These are phyloP conservation scores for Mrakia frigida DNA, from an alignment of 768 basidiomycete genomes.

Conservation along the genomic window DNA sequence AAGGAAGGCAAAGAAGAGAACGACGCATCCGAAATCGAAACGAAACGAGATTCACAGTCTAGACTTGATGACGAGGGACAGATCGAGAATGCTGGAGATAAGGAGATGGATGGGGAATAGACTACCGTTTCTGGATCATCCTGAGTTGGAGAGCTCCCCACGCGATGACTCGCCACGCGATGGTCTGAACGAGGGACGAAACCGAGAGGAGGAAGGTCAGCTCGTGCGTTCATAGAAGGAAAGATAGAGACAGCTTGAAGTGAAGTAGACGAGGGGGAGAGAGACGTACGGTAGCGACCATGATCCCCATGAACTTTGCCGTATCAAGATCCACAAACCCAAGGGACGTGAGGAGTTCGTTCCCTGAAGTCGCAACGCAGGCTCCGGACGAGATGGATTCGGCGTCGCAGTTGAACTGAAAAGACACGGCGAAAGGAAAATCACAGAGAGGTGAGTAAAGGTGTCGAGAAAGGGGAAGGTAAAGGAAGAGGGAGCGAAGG, in stretches of 20 bases:
- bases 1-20: no score
- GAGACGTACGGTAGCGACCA: constrained; percentile 19
- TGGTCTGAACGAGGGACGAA: neutral
- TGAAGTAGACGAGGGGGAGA: no score
- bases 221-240: neutral
- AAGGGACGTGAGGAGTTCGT: constrained; percentile 13
- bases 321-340: constrained; percentile 28
- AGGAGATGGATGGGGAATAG: neutral
- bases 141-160: constrained; percentile 3
- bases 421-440: neutral
- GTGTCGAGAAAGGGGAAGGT: no score
- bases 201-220: neutral
- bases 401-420: constrained; percentile 41
- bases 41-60: no score
- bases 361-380: constrained; percentile 41
- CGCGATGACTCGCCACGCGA: constrained; percentile 14
- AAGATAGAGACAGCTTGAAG: no score
- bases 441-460: neutral
- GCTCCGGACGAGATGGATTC: constrained; percentile 39
- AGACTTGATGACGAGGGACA: no score
- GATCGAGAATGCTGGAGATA: neutral
- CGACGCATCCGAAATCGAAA: no score
- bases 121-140: neutral
- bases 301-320: constrained; percentile 27
- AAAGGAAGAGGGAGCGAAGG: neutral